Conservation (phyloP, 129 eudicot genomes). For the Oenanthe sinensis region DNA sequence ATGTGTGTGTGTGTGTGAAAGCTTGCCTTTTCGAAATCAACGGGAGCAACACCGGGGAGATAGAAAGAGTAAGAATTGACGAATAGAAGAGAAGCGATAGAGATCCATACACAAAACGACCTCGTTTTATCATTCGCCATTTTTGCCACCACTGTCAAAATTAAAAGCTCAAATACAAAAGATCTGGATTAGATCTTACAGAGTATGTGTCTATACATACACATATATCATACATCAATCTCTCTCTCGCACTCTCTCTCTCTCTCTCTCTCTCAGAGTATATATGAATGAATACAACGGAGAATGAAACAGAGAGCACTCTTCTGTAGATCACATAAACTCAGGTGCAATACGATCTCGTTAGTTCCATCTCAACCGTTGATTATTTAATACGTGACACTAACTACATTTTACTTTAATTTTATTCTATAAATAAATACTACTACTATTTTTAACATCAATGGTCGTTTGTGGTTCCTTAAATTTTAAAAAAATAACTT, state of each 20-base stretch:
- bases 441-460: too few species aligned
- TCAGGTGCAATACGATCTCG: background rate
- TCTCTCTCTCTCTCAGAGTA: background rate
- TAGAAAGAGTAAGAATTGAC: constrained; percentile 34
- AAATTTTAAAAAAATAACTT: too few species aligned
- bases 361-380: background rate
- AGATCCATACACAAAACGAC: constrained; percentile 21
- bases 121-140: background rate
- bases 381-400: too few species aligned
- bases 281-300: background rate
- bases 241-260: background rate
- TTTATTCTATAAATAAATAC: too few species aligned
- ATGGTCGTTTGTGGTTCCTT: too few species aligned
- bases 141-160: background rate
- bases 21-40: constrained; percentile 45
- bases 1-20: too few species aligned
- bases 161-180: background rate
- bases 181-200: constrained; percentile 1
- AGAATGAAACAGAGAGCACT: constrained; percentile 1
- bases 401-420: too few species aligned
- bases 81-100: constrained; percentile 18
- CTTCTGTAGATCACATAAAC: background rate
- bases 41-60: constrained; percentile 72
- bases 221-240: background rate
- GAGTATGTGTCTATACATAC: background rate